A percentile compares a stretch with the other conserved stretches of the same genome.
These are phyloP conservation scores for Russula sp. DNA, from an alignment of 768 basidiomycete genomes.

Conservation along the genomic window DNA sequence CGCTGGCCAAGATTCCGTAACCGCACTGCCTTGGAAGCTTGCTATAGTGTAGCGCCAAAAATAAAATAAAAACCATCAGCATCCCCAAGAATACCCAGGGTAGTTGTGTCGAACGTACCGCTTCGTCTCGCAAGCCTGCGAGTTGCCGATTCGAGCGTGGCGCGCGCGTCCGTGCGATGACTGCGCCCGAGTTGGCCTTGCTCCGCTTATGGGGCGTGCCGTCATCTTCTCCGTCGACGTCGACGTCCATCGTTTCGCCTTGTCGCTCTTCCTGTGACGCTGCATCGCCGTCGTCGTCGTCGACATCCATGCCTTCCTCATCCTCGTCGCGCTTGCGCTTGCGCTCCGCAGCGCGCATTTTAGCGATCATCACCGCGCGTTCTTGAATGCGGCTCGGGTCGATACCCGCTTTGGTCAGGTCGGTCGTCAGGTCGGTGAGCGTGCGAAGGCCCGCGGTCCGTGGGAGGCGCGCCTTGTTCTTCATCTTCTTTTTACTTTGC, in stretches of 20 bases:
- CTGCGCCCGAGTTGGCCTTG: constrained; percentile 57
- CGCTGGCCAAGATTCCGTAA: constrained; percentile 85
- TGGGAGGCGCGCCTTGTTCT: constrained; percentile 75
- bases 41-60: constrained; percentile 37
- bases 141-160: constrained; percentile 71
- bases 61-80: constrained; percentile 14
- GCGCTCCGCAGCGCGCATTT: constrained; percentile 61
- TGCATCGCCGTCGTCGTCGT: constrained; percentile 34
- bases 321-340: constrained; percentile 54
- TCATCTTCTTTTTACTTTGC: constrained; percentile 81
- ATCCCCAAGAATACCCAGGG: background rate
- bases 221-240: constrained; percentile 29
- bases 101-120: constrained; percentile 39
- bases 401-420: constrained; percentile 81
- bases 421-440: constrained; percentile 68
- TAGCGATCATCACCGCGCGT: constrained; percentile 79
- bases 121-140: constrained; percentile 72
- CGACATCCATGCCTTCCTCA: constrained; percentile 32
- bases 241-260: constrained; percentile 34
- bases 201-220: constrained; percentile 50
- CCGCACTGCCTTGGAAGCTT: constrained; percentile 73
- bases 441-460: constrained; percentile 67
- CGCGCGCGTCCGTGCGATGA: constrained; percentile 43
- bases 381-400: constrained; percentile 86
- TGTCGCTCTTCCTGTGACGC: constrained; percentile 36